Evolutionary conservation across 2,329 filamentous ascomycete species (phyloP), one percentile per base, ranked within the genome.

Genomic region (Colletotrichum sidae): DNA sequence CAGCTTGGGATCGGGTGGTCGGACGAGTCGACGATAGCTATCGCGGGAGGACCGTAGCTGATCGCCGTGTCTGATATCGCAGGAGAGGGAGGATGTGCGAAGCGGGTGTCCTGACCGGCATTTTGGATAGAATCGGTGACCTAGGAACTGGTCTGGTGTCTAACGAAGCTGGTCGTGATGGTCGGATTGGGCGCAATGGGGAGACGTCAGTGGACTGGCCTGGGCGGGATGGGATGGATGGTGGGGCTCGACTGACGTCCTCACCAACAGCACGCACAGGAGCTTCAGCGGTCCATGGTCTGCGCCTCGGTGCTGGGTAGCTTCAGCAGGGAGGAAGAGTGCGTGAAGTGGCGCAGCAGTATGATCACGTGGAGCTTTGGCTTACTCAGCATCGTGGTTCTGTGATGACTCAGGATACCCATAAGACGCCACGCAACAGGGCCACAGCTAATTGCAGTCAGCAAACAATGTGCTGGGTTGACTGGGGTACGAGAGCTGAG

Each of bases 71-170:
- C 7, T 13, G 6, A 13, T n/a, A 5, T 9, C 10, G 44, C 44
- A 51, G 34, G 44, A 35, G 8, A n/a, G 37, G 11, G 25, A 13
- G 33, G 76, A 17, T 81, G 54, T 80, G 25, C 1, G 25, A 25
- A 25, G 25, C 25, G 25, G 25, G 25, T 25, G 25, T 25, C 1
- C 25, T 25, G 25, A 83, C 81, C 75, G 81, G 81, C 81, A 83
- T 84, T 70, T 78, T 82, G 78, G 73, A 72, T 64, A 74, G 57
- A 46, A 49, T 52, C 58, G 25, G 38, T 56, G 46, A 53, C 62
- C 62, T 41, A 44, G 11, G 13, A 17, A 53, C 49, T 11, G 52
- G 62, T 56, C 65, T 65, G 60, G 67, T 71, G 64, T 45, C 67
- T 35, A 58, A 60, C 42, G 67, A 68, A 55, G 56, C 58, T 59